A percentile compares a stretch with the other conserved stretches of the same genome.
phyloP scores from a whole-genome alignment of 768 basidiomycete genomes.

The Kwoniella heveanensis region DNA sequence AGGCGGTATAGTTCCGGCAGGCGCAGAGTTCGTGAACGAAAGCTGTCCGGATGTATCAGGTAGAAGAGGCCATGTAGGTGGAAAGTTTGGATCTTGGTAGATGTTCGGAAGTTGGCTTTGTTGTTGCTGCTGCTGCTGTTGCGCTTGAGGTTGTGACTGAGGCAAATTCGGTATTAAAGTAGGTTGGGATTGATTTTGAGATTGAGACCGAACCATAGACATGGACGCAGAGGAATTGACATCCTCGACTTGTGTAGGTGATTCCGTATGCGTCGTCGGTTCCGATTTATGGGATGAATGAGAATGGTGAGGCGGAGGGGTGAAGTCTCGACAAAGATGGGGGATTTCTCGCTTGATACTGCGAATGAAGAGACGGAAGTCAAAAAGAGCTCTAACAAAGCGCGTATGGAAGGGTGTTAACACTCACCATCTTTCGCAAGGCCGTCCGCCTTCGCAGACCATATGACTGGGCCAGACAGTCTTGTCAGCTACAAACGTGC shows the following conservation, averaged over 20 bases:
- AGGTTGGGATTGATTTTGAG: conserved; percentile 11
- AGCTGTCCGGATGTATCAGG: conserved; percentile 25
- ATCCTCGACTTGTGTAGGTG: conserved; percentile 12
- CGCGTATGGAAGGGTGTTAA: too few relatives aligned
- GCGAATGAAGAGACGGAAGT: too few relatives aligned
- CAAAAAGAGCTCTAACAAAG: too few relatives aligned
- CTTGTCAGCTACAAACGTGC: conserved; percentile 20
- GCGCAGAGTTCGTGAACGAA: conserved; percentile 11
- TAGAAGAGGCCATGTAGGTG: conserved; percentile 50
- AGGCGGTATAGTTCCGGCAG: conserved; percentile 8
- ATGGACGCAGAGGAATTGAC: neutral
- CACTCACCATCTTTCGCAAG: conserved; percentile 87
- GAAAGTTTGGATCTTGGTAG: conserved; percentile 44
- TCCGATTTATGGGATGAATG: conserved; percentile 9
- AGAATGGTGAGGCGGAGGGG: conserved; percentile 30
- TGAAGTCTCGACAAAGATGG: conserved; percentile 87
- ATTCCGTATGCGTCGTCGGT: conserved; percentile 7
- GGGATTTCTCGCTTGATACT: conserved; percentile 97
- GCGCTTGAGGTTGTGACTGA: conserved; percentile 11
- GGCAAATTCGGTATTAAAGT: conserved; percentile 11
- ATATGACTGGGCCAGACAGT: conserved; percentile 47
- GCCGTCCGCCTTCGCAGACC: conserved; percentile 58
- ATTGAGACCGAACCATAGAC: neutral
- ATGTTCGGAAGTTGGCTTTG: conserved; percentile 19
- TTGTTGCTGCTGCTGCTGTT: conserved; percentile 4